These are phyloP conservation scores for Raphanus sativus DNA, from an alignment of 345 rosid species.

Conservation along the genomic window DNA sequence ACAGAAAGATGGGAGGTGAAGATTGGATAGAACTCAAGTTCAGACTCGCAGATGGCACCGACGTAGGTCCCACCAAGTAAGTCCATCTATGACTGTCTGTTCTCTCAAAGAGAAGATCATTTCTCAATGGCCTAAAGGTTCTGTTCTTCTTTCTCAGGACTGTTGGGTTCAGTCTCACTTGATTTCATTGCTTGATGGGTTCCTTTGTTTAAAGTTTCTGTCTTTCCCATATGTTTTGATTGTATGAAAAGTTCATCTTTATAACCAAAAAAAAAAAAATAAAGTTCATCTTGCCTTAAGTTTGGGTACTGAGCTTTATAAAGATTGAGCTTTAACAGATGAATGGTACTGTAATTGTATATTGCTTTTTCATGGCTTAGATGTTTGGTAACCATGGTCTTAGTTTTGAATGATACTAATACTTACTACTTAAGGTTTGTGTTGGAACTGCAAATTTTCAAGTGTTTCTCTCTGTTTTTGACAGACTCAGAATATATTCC, in stretches of 20 bases:
- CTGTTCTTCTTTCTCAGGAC: neutral
- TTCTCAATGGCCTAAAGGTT: conserved; percentile 65
- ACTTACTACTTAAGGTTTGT: neutral
- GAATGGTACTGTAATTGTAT: neutral
- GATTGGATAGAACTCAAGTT: conserved; percentile 62
- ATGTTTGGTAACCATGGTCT: conserved; percentile 5
- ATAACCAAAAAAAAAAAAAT: no score
- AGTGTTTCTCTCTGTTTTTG: conserved; percentile 15
- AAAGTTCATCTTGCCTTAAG: no score
- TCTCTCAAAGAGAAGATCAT: conserved; percentile 65
- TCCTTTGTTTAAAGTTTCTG: neutral
- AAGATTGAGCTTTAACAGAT: conserved; percentile 8
- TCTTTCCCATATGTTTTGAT: neutral
- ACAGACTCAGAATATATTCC: conserved; percentile 68
- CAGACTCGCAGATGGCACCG: conserved; percentile 65
- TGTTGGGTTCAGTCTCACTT: neutral
- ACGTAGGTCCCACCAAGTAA: conserved; percentile 62
- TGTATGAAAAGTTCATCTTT: neutral
- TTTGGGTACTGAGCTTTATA: conserved; percentile 6
- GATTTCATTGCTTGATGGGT: conserved; percentile 1
- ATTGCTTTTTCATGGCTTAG: neutral
- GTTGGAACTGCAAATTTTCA: conserved; percentile 4
- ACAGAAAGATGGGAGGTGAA: conserved; percentile 44
- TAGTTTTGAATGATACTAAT: neutral
- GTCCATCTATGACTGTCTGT: conserved; percentile 54